A percentile compares a stretch with the other conserved stretches of the same genome.
Evolutionary conservation across 2,329 filamentous ascomycete species (phyloP).

Genomic region (Cryphonectria radicalis): DNA sequence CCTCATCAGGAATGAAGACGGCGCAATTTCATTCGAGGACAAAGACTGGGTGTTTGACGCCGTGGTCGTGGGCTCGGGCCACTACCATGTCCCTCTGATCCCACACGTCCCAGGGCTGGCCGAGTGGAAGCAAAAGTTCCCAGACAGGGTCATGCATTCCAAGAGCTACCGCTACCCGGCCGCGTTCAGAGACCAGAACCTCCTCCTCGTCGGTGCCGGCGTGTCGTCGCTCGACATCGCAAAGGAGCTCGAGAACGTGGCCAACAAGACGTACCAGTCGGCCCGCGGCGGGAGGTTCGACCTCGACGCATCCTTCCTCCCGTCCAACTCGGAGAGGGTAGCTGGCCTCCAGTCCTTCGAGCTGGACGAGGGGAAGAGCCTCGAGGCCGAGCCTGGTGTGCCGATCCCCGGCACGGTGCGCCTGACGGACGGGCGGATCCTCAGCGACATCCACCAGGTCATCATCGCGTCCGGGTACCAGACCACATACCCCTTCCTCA

Average conservation of each 20-base stretch:
- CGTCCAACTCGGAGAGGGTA: constrained; percentile 56
- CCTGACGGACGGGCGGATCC: constrained; percentile 55
- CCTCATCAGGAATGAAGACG: constrained; percentile 37
- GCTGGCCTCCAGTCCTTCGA: constrained; percentile 54
- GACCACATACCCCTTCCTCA: constrained; percentile 67
- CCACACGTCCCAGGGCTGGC: constrained; percentile 63
- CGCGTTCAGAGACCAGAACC: constrained; percentile 53
- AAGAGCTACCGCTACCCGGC: constrained; percentile 72
- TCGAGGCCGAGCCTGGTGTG: constrained; percentile 28
- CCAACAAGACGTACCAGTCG: constrained; percentile 51
- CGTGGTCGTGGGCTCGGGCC: constrained; percentile 68
- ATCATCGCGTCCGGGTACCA: constrained; percentile 73
- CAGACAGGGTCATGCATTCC: constrained; percentile 64
- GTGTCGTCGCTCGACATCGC: constrained; percentile 50
- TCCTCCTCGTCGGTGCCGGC: constrained; percentile 59
- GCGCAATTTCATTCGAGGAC: constrained; percentile 36
- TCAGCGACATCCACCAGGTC: constrained; percentile 63
- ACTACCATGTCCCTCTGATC: constrained; percentile 67
- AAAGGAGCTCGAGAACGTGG: constrained; percentile 43
- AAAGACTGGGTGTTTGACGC: constrained; percentile 59
- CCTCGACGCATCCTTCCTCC: constrained; percentile 56
- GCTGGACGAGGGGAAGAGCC: constrained; percentile 38
- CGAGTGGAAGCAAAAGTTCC: constrained; percentile 59
- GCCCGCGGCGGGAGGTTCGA: constrained; percentile 66
- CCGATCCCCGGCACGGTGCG: constrained; percentile 55